A percentile compares a stretch with the other conserved stretches of the same genome.
Conservation (phyloP, 805 yeast genomes). For the Yamadazyma endophytica region DNA sequence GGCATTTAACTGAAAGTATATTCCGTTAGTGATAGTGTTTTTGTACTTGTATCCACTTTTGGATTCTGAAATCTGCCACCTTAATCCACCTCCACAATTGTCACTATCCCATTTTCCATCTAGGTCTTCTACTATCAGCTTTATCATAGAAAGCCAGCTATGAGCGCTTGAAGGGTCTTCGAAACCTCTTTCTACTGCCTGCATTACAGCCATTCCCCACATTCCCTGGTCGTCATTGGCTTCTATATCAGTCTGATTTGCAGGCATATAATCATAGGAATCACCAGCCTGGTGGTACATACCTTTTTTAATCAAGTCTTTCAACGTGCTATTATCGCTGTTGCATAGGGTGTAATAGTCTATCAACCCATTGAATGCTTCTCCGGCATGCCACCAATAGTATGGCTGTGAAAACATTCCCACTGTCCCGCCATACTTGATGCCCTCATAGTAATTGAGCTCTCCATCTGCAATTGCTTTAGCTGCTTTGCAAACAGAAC, state of each 20-base stretch:
- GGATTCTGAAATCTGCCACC: conserved; percentile 96
- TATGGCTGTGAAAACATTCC: conserved; percentile 41
- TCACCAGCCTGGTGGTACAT: conserved; percentile 39
- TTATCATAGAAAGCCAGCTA: conserved; percentile 77
- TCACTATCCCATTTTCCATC: conserved; percentile 74
- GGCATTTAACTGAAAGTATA: conserved; percentile 79
- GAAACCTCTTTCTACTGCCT: conserved; percentile 41
- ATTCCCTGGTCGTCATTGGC: conserved; percentile 49
- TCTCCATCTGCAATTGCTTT: conserved; percentile 28
- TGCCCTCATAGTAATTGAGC: conserved; percentile 41
- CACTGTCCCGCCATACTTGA: conserved; percentile 35
- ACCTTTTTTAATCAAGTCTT: conserved; percentile 22
- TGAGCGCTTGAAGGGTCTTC: conserved; percentile 52
- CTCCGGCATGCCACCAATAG: conserved; percentile 51
- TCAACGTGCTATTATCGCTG: conserved; percentile 22
- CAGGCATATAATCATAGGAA: conserved; percentile 34
- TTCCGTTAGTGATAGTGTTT: conserved; percentile 83
- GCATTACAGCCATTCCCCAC: conserved; percentile 42
- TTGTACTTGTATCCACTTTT: conserved; percentile 90
- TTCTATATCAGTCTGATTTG: conserved; percentile 39
- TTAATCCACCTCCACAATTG: conserved; percentile 78
- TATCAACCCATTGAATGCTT: conserved; percentile 42
- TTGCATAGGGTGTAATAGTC: conserved; percentile 37
- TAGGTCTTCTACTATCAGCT: conserved; percentile 88
- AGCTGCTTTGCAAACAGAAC: conserved; percentile 38